Conservation (phyloP, 768 basidiomycete species). For the Boletales sp. region DNA sequence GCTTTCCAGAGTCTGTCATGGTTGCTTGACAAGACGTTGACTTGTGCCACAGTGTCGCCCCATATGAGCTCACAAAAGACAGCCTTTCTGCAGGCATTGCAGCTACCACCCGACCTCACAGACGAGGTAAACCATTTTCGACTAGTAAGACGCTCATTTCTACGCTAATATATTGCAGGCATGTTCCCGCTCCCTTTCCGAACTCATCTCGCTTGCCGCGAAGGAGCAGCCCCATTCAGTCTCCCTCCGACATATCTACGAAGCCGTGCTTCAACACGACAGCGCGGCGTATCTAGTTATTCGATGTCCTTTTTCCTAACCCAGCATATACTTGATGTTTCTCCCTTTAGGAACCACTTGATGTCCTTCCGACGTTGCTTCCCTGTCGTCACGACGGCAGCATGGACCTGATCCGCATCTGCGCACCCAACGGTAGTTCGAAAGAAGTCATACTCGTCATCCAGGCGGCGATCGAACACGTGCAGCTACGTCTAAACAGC, state of each 20-base stretch:
- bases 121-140: conserved; percentile 18
- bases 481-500: conserved; percentile 17
- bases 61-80: neutral
- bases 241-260: conserved; percentile 18
- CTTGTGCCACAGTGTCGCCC: neutral
- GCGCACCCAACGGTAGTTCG: conserved; percentile 31
- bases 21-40: neutral
- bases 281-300: conserved; percentile 19
- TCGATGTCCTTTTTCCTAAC: neutral
- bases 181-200: conserved; percentile 11
- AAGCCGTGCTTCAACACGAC: conserved; percentile 11
- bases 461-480: conserved; percentile 36
- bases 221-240: neutral
- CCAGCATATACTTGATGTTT: neutral
- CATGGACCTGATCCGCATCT: conserved; percentile 29
- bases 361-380: conserved; percentile 35
- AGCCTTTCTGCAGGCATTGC: conserved; percentile 15
- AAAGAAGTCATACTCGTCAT: conserved; percentile 42
- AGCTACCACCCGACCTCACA: conserved; percentile 17
- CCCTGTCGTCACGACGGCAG: conserved; percentile 28
- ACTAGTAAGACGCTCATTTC: too few species aligned
- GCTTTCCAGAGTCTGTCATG: conserved; percentile 36
- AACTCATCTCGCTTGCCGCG: conserved; percentile 19
- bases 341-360: conserved; percentile 36
- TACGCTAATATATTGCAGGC: conserved; percentile 11